Base-by-base conservation (phyloP, 352 stramenopile species). In the Pythium plurisporium region DNA sequence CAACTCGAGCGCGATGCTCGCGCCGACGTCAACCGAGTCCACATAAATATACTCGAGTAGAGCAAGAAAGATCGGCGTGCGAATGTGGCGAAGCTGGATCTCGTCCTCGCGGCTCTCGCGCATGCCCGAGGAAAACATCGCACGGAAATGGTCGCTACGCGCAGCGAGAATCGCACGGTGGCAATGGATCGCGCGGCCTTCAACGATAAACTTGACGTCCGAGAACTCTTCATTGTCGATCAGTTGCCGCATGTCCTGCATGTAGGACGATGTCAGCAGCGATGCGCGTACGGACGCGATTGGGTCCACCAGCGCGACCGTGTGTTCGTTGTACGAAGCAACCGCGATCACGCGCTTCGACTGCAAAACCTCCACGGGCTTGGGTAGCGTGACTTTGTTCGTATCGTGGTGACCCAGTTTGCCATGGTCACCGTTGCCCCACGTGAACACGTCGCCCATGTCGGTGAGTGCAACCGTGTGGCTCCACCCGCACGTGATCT, bases 291-390 rank as follows among this genome's bases (percentile, higher is more conserved):
- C 60, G 11, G 76, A 88, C 12, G 79, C 85, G 44, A 91, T 69
- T 2, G 86, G 84, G 33, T 96, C 85, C 31, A 93, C 89, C 2
- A 98, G 75, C 25, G 91, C 94, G 4, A 97, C 90, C 5, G 95
- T 98, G 71, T 98, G 95, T 55, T 98, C 95, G 59, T 98, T 98
- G 79, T 98, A 98, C n/a, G 92, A 98, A 22, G 95, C 94, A 9
- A 98, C 87, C 27, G 87, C 83, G n/a, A 98, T 85, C n/a, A 98
- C 94, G 17, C 87, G 89, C 65, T 98, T 97, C 31, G 82, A 71
- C 25, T 95, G 79, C 1, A 98, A 71, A 22, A 91, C 86, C 33
- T 98, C 90, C 19, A 98, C 91, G 11, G 90, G 45, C 57, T 97
- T 94, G 5, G 95, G 95, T n/a, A 96, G 76, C 25, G 90, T 97